Base-by-base conservation (phyloP, 2,329 filamentous ascomycete genomes). In the Pleoardoris graminearum region DNA sequence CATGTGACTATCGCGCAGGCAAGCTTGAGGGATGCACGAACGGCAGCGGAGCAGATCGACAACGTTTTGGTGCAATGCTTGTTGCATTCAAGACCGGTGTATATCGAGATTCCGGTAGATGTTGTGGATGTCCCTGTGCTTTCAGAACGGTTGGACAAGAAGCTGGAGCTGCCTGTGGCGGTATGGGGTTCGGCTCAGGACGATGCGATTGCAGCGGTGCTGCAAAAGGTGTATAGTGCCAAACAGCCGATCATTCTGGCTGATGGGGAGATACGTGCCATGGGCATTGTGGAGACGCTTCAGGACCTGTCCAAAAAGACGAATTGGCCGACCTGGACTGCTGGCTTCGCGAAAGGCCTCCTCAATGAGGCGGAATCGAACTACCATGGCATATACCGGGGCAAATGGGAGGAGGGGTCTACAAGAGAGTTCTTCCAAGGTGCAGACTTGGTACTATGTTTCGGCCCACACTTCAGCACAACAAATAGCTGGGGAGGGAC, bases 41-140 rank as follows among this genome's bases (percentile, higher is more conserved):
- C 75, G 1, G 76, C 77, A 12, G 74, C 82, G 0, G 73, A 76
- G 22, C 74, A 80, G 51, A 81, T 85, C 22, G 82, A 85, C 59
- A 65, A 73, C 41, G 74, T 78, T 3, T 66, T 85, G 27, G 69
- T 71, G 50, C 75, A 81, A 51, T 82, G 80, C 39, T 66, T 84
- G 29, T 59, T 79, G 41, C 77, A 82, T 32, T 82, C 79, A 50
- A 74, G 80, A 2, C 83, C 83, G 0, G 83, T 82, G 0, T 85
- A 83, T 53, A 77, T 85, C 17, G 78, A 82, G 55, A 60, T 85
- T 4, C 83, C 82, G 0, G 75, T 77, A 11, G 82, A 85, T 58
- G 70, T 84, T 67, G 80, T 47, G 82, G 63, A 62, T 6, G 69
- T 62, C 0, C 60, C 56, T 3, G 66, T 80, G 1, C 59, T 70